These are phyloP conservation scores for Citrus australasica DNA, from an alignment of 345 rosid species.

Conservation along the genomic window DNA sequence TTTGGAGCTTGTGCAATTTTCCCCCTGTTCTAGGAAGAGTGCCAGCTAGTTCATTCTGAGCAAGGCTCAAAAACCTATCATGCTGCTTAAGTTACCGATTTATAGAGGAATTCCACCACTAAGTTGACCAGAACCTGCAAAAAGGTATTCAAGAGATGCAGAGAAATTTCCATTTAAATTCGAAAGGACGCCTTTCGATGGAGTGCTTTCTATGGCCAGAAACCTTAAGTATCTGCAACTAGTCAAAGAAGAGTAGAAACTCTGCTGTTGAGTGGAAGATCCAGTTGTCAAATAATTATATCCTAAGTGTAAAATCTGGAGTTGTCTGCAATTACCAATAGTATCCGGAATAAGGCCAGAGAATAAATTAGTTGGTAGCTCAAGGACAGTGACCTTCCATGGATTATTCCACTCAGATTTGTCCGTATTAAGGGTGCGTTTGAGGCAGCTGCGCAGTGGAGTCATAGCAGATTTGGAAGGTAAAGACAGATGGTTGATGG, in stretches of 20 bases:
- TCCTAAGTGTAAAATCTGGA: not conserved
- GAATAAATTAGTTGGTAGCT: slow-evolving; percentile 11
- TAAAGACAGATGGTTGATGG: not conserved
- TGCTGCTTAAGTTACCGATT: not conserved
- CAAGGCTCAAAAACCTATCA: not conserved
- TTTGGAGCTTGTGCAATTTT: slow-evolving; percentile 6
- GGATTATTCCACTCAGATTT: slow-evolving; percentile 8
- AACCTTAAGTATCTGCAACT: not conserved
- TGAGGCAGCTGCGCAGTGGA: not conserved
- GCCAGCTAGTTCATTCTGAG: not conserved
- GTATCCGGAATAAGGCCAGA: slow-evolving; percentile 13
- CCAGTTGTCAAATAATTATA: not conserved
- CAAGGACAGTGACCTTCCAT: slow-evolving; percentile 3
- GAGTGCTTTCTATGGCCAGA: not conserved
- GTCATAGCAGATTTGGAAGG: not conserved
- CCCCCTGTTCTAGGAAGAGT: not conserved
- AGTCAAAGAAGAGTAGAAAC: slow-evolving; percentile 4
- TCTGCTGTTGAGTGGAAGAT: not conserved
- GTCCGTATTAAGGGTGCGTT: not conserved
- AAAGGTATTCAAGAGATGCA: not conserved
- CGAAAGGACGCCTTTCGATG: not conserved
- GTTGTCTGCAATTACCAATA: not conserved
- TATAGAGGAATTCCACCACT: slow-evolving; percentile 3
- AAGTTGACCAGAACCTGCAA: not conserved
- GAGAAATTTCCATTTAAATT: slow-evolving; percentile 6